Conservation (phyloP, 2,329 filamentous ascomycete genomes). For the Alternaria gaisen region DNA sequence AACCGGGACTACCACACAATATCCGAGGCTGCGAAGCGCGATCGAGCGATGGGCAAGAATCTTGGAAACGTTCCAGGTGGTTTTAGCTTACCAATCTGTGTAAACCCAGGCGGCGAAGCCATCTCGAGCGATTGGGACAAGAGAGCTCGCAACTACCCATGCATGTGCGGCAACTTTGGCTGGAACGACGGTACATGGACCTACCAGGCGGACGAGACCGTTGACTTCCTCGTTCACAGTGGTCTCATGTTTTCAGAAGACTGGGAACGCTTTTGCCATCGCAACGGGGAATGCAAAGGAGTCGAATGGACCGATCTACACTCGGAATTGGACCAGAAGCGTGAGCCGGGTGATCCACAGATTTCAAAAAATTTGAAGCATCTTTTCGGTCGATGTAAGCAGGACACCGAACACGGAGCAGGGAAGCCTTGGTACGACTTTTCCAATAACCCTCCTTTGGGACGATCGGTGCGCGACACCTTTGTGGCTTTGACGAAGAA, state of each 20-base stretch:
- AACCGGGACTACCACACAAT: neutral
- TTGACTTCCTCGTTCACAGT: constrained; percentile 6
- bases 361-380: neutral
- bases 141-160: constrained; percentile 21
- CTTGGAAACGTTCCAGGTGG: constrained; percentile 2
- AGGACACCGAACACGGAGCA: neutral
- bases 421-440: neutral
- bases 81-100: constrained; percentile 20
- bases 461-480: neutral
- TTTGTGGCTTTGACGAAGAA: neutral
- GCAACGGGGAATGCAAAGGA: constrained; percentile 5
- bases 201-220: constrained; percentile 4
- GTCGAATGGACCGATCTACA: neutral
- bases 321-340: accelerated
- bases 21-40: neutral
- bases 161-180: constrained; percentile 28
- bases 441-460: neutral
- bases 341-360: neutral
- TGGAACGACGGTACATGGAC: constrained; percentile 15
- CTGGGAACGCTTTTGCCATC: constrained; percentile 19
- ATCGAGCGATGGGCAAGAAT: neutral
- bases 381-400: neutral
- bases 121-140: constrained; percentile 20
- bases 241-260: constrained; percentile 16
- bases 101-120: constrained; percentile 23